Base-by-base conservation (phyloP, 1,139 yeast genomes). In the Yarrowia galli region DNA sequence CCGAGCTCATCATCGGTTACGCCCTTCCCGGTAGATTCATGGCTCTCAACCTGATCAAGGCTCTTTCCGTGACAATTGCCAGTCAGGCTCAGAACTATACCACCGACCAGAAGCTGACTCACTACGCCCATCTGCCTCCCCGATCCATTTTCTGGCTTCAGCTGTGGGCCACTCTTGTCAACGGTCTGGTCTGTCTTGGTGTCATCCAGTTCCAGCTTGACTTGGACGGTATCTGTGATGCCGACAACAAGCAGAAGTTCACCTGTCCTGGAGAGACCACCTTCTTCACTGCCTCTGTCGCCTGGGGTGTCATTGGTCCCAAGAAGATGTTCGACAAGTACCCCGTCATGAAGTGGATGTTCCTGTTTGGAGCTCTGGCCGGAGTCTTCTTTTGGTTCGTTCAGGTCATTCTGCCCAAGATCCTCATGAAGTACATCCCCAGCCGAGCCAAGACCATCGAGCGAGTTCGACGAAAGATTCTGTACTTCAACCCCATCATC, bases 281-380 rank as follows among this genome's bases (percentile, higher is more conserved):
- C 0, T 83, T 76, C 73, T 86, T 79, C 75, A 77, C 83, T 64
- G 81, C 87, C n/a, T 82, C 87, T 18, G 84, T 86, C 16, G 77
- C 85, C 56, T 86, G 87, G 85, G 91, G 91, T 70, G 84, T 85
- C 67, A 86, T 88, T 73, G 91, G 91, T 38, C 92, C 92, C 25
- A 79, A 83, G 73, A 81, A 85, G 68, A 84, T 86, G 23, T 86
- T 87, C 72, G 53, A 75, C 56, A 54, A 54, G 38, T 83, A 83
- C 70, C 85, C 85, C n/a, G 72, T 78, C 20, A 75, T 83, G 72
- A 77, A 78, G 69, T 83, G 76, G 77, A 80, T 43, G 46, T 64
- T 64, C 61, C 43, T 64, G 20, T 42, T 64, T 16, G 67, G 67
- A 20, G 82, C 82, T 35, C 69, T 83, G 3, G 72, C 83, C 16